phyloP scores from a whole-genome alignment of 495 filamentous ascomycete genomes.

The Penicillium paxilli region DNA sequence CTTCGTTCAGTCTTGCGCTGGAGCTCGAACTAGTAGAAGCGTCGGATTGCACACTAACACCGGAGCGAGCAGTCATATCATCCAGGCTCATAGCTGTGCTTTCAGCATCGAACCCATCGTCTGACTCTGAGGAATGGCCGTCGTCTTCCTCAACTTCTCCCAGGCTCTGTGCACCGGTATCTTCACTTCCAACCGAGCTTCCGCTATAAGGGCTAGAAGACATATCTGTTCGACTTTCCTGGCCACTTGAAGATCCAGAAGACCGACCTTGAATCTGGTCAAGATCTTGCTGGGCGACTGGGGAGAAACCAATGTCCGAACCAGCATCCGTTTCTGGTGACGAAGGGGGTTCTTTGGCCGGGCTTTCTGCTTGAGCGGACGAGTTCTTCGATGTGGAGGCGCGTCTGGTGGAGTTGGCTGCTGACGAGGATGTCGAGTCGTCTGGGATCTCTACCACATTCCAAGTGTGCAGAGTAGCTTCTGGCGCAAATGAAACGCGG shows the following conservation, averaged over 20 bases:
- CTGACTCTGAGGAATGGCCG: constrained; percentile 42
- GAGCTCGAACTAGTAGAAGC: constrained; percentile 61
- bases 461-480: constrained; percentile 97
- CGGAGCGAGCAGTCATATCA: constrained; percentile 68
- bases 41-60: constrained; percentile 54
- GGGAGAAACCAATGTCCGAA: constrained; percentile 58
- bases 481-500: constrained; percentile 94
- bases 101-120: constrained; percentile 64
- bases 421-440: constrained; percentile 82
- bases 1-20: constrained; percentile 70
- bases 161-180: constrained; percentile 43
- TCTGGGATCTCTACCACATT: constrained; percentile 89
- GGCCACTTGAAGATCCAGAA: constrained; percentile 16
- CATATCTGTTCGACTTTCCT: constrained; percentile 48
- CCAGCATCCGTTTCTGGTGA: constrained; percentile 65
- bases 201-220: constrained; percentile 81
- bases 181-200: constrained; percentile 63
- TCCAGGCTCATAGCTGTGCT: constrained; percentile 75
- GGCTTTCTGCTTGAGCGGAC: constrained; percentile 35
- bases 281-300: constrained; percentile 66
- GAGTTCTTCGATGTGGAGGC: constrained; percentile 60
- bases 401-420: constrained; percentile 69
- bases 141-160: constrained; percentile 58
- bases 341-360: constrained; percentile 63
- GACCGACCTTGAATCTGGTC: constrained; percentile 49